Conservation (phyloP, 1,284 basidiomycete species). For the Psilocybe mexicana region DNA sequence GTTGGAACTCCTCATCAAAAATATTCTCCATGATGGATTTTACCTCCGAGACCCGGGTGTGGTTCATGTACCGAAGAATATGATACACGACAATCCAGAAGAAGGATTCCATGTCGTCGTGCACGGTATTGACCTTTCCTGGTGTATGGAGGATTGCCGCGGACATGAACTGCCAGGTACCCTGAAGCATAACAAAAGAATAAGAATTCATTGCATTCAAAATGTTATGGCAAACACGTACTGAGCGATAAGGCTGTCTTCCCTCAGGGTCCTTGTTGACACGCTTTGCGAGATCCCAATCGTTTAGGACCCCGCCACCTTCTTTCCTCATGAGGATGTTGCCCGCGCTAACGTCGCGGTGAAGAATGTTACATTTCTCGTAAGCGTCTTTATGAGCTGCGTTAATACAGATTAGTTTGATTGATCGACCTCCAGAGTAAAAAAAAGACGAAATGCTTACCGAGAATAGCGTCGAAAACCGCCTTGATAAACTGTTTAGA, state of each 20-base stretch:
- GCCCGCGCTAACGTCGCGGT: conserved; percentile 8
- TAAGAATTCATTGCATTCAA: too few species aligned
- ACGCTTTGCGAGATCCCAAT: conserved; percentile 7
- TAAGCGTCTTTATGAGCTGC: conserved; percentile 8
- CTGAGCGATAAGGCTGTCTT: background rate
- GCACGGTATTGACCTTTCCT: conserved; percentile 21
- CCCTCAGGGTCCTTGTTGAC: background rate
- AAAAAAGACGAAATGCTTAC: background rate
- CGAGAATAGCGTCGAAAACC: background rate
- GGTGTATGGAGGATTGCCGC: conserved; percentile 17
- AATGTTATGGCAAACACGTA: background rate
- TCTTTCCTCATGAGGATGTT: conserved; percentile 5
- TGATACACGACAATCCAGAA: conserved; percentile 29
- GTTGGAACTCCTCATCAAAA: background rate
- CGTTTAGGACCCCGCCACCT: conserved; percentile 4
- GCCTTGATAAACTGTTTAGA: background rate
- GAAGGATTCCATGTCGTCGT: conserved; percentile 38
- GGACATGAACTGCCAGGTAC: conserved; percentile 39
- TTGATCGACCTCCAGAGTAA: background rate
- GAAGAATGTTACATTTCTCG: conserved; percentile 8
- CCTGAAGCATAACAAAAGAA: conserved; percentile 21
- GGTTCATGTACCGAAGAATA: conserved; percentile 15
- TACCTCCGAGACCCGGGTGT: background rate
- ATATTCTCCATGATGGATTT: background rate
- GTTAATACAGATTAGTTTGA: conserved; percentile 5